These are phyloP conservation scores for Lentinula aciculospora DNA, from an alignment of 768 basidiomycete genomes.

Conservation along the genomic window DNA sequence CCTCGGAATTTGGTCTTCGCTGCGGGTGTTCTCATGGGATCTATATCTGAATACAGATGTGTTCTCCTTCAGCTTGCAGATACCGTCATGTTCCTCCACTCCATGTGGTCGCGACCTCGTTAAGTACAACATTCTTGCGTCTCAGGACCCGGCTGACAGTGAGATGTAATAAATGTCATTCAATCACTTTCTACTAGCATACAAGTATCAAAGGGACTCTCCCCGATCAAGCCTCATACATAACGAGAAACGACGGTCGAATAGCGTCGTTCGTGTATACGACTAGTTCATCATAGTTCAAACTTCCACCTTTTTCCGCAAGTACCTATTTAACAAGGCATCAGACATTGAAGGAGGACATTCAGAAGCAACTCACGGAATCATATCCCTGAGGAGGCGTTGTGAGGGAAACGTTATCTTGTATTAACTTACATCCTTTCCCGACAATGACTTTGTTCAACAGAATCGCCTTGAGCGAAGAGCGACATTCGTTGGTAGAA, in stretches of 20 bases:
- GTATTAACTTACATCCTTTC: slow-evolving; percentile 59
- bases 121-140: slow-evolving; percentile 3
- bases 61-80: slow-evolving; percentile 5
- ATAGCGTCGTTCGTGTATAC: slow-evolving; percentile 71
- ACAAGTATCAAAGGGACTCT: not conserved
- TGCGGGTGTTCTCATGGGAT: not conserved
- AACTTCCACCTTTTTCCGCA: slow-evolving; percentile 58
- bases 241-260: slow-evolving; percentile 62
- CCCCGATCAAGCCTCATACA: slow-evolving; percentile 44
- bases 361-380: slow-evolving; percentile 40
- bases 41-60: not conserved
- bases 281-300: slow-evolving; percentile 70
- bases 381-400: slow-evolving; percentile 60
- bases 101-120: not conserved
- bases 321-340: slow-evolving; percentile 42
- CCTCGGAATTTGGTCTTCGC: not conserved
- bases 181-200: not conserved
- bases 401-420: slow-evolving; percentile 49
- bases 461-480: slow-evolving; percentile 57
- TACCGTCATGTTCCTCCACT: slow-evolving; percentile 7
- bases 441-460: slow-evolving; percentile 72
- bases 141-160: slow-evolving; percentile 2
- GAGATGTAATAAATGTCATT: too few relatives aligned
- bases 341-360: not conserved
- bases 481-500: slow-evolving; percentile 51